Evolutionary conservation across 768 basidiomycete species (phyloP), one percentile per base, ranked within the genome.

Genomic region (Ramaria sp.): DNA sequence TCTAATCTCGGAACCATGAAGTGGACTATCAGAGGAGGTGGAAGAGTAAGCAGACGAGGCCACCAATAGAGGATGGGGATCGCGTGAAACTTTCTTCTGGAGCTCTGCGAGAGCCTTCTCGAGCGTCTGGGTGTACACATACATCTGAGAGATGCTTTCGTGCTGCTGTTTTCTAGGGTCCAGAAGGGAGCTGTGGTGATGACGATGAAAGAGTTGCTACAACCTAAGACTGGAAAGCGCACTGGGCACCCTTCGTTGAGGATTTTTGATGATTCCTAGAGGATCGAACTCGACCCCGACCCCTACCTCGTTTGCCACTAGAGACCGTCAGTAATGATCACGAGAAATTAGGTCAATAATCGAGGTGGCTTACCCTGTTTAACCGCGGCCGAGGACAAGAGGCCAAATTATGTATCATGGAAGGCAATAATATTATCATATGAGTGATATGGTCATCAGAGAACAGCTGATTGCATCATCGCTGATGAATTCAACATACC

Each of bases 31-130:
- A 7, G 12, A 20, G 4, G 15, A 20, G 1, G 7, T 5, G 19
- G 30, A 12, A 22, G 24, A 34, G 30, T 17, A n/a, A 19, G 33
- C 9, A 4, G 20, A 15, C 15, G 51, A 20, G 30, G 13, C 20
- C 12, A 13, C 51, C 51, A 52, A 20, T 1, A 52, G 37, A 27
- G 17, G 51, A 52, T 33, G 31, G 20, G 50, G 34, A 1, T 52
- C 30, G 15, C 12, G 30, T 3, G 51, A 38, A 34, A 33, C 7
- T 1, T 12, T n/a, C 30, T 33, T 52, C 24, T 33, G 31, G 19
- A 52, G 33, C 15, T 52, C 51, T 37, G 51, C 51, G 34, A 52
- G 24, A 4, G 51, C 51, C 51, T 52, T 52, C 20, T 52, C 51
- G 24, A 52, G 37, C 30, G 24, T 38, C 19, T 52, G 27, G 11